Conservation (phyloP, 768 basidiomycete species). For the Phaffia australis region DNA sequence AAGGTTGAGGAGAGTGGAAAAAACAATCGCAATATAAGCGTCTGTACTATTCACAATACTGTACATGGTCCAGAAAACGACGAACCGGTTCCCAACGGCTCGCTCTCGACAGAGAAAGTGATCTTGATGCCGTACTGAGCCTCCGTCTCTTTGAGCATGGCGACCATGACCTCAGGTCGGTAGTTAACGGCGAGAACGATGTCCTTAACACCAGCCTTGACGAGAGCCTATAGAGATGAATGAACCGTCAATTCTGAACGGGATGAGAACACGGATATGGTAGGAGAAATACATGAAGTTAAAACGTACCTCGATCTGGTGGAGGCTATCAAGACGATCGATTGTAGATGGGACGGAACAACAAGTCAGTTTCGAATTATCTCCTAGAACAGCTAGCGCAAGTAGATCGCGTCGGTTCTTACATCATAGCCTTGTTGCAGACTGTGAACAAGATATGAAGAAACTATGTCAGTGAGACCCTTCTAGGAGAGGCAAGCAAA, state of each 20-base stretch:
- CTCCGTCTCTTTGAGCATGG: constrained; percentile 42
- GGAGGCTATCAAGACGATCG: constrained; percentile 35
- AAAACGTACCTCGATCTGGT: constrained; percentile 39
- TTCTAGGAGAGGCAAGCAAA: neutral
- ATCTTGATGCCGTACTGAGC: constrained; percentile 44
- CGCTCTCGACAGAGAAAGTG: constrained; percentile 44
- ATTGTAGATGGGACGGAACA: neutral
- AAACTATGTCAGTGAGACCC: neutral
- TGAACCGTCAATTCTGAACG: neutral
- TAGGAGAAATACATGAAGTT: neutral
- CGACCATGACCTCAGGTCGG: constrained; percentile 45
- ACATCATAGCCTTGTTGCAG: constrained; percentile 39
- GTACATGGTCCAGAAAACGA: neutral
- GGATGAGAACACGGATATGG: neutral
- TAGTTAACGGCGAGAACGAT: constrained; percentile 45
- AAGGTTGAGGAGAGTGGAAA: neutral
- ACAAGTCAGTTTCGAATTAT: neutral
- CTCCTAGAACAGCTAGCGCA: neutral
- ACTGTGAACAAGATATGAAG: constrained; percentile 1
- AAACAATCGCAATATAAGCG: neutral
- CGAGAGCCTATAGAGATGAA: constrained; percentile 36
- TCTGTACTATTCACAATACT: neutral
- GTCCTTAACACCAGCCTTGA: constrained; percentile 45
- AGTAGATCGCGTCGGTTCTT: constrained; percentile 18
- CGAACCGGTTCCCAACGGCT: constrained; percentile 44